Evolutionary conservation across 192 early-diverging fungal genomes (phyloP).

Genomic region (Phlyctochytrium planicorne): DNA sequence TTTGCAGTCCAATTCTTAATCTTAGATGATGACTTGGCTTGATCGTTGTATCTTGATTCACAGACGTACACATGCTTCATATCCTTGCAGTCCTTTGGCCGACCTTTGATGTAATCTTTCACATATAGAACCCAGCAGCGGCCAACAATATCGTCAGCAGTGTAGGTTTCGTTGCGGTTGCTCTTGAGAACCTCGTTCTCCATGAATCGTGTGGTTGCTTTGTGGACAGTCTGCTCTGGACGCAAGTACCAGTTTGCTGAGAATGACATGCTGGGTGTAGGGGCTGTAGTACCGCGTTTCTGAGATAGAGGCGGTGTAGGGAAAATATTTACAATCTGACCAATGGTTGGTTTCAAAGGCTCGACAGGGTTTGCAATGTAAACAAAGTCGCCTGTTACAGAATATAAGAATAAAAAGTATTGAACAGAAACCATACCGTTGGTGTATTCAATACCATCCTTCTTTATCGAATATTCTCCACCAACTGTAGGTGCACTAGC

Average conservation of each 20-base stretch:
- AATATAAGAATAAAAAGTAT: constrained; percentile 8
- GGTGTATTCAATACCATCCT: constrained; percentile 21
- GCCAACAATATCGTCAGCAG: constrained; percentile 54
- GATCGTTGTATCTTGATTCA: constrained; percentile 62
- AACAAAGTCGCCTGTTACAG: constrained; percentile 61
- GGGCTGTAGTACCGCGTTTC: not conserved
- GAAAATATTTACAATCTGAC: constrained; percentile 54
- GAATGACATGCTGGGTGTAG: constrained; percentile 20
- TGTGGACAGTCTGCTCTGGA: constrained; percentile 67
- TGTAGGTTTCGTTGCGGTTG: constrained; percentile 51
- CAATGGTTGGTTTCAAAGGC: constrained; percentile 59
- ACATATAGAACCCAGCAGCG: constrained; percentile 61
- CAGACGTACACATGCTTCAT: constrained; percentile 61
- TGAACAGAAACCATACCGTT: no score
- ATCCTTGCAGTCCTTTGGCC: constrained; percentile 42
- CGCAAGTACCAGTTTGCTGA: constrained; percentile 62
- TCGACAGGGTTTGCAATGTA: constrained; percentile 59
- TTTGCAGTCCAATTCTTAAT: constrained; percentile 64
- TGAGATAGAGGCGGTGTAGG: not conserved
- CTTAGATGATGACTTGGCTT: constrained; percentile 52
- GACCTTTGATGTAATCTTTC: constrained; percentile 56
- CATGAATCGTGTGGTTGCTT: constrained; percentile 54
- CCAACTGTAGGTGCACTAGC: constrained; percentile 8
- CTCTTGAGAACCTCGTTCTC: constrained; percentile 70
- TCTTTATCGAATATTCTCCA: not conserved